These are phyloP conservation scores for Globisporangium abappressorium DNA, from an alignment of 352 stramenopile genomes.

Conservation along the genomic window DNA sequence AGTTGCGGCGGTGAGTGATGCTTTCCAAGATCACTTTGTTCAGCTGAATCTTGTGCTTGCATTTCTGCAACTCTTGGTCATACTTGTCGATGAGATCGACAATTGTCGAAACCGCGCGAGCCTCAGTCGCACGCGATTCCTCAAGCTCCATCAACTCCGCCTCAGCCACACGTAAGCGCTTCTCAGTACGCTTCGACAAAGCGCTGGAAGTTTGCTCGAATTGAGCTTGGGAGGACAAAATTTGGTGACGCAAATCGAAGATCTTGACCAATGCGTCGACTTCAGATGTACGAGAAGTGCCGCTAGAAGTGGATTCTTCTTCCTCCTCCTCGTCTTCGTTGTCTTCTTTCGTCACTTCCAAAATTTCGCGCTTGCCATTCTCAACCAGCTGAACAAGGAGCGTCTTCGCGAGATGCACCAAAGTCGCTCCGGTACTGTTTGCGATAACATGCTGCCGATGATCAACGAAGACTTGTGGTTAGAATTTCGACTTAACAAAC, in stretches of 20 bases:
- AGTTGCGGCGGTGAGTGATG: constrained; percentile 59
- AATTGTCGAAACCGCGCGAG: constrained; percentile 43
- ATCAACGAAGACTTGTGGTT: not conserved
- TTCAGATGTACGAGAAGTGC: constrained; percentile 36
- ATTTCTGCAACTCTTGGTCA: constrained; percentile 46
- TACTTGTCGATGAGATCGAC: constrained; percentile 56
- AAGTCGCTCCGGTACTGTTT: constrained; percentile 67
- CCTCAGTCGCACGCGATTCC: constrained; percentile 39
- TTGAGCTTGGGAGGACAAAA: constrained; percentile 63
- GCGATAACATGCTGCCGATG: constrained; percentile 46
- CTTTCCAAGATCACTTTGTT: constrained; percentile 63
- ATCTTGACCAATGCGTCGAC: constrained; percentile 68
- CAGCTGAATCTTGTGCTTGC: constrained; percentile 50
- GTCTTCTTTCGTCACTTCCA: constrained; percentile 27
- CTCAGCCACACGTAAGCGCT: constrained; percentile 49
- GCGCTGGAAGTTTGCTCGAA: constrained; percentile 58
- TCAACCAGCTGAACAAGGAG: constrained; percentile 61
- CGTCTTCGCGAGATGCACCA: constrained; percentile 76
- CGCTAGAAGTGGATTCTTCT: constrained; percentile 1
- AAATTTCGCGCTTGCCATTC: constrained; percentile 50
- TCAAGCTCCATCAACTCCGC: constrained; percentile 62
- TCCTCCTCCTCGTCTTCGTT: constrained; percentile 27
- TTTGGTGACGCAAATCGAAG: constrained; percentile 72
- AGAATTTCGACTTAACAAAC: not conserved
- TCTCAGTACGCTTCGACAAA: constrained; percentile 53